These are phyloP conservation scores for Pyrus communis DNA, from an alignment of 306 rosid genomes.

Conservation along the genomic window DNA sequence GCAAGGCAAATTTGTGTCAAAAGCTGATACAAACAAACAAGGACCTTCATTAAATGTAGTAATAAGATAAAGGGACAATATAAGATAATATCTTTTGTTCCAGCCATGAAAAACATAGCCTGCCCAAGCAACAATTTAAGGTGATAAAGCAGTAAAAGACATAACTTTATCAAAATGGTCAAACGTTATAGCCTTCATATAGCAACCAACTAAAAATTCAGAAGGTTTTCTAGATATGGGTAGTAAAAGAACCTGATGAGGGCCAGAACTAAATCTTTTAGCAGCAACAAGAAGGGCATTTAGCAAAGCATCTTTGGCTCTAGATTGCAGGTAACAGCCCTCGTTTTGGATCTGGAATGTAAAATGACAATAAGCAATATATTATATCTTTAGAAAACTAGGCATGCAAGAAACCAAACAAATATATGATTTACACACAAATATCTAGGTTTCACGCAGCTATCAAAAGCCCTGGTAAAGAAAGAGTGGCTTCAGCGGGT, in stretches of 20 bases:
- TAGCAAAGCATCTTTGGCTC: slow-evolving; percentile 75
- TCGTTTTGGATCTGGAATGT: slow-evolving; percentile 77
- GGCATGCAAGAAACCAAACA: neutral
- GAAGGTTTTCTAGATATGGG: neutral
- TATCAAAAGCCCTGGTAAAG: neutral
- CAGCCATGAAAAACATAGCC: neutral
- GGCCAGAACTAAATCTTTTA: slow-evolving; percentile 72
- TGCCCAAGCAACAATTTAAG: neutral
- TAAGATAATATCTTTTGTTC: neutral
- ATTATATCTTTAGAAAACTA: neutral
- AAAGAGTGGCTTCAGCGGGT: neutral
- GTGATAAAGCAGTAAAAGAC: neutral
- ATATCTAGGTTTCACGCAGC: neutral
- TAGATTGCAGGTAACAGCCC: slow-evolving; percentile 54
- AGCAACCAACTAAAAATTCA: neutral
- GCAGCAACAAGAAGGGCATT: slow-evolving; percentile 91
- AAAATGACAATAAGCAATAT: neutral
- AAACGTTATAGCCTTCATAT: neutral
- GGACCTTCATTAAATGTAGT: neutral
- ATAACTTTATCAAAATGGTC: neutral
- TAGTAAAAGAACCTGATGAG: slow-evolving; percentile 63
- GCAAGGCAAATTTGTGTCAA: slow-evolving; percentile 96
- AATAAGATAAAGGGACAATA: neutral
- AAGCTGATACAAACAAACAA: slow-evolving; percentile 53
- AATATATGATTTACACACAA: neutral